These are phyloP conservation scores for Fraxinus velutina DNA, from an alignment of 305 asterid species.

Conservation along the genomic window DNA sequence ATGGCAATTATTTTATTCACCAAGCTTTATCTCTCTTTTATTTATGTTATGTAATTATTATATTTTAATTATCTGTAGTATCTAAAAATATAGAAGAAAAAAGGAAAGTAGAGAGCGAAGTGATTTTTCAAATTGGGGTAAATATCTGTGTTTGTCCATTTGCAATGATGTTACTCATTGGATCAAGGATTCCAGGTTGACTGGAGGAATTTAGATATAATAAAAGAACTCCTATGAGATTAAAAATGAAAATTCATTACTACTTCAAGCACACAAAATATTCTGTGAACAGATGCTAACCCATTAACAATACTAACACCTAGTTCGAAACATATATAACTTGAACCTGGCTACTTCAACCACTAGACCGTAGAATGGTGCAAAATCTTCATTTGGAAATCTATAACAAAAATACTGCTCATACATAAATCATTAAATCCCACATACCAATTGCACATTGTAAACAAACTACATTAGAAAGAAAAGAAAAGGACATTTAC, in stretches of 20 bases:
- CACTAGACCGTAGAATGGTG: neutral
- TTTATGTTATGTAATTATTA: neutral
- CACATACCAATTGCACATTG: neutral
- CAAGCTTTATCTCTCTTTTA: neutral
- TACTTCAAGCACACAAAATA: neutral
- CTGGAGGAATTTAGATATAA: neutral
- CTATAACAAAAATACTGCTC: neutral
- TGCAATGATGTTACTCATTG: neutral
- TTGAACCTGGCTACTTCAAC: neutral
- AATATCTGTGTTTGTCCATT: neutral
- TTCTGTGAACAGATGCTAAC: neutral
- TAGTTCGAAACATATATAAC: neutral
- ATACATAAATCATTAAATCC: neutral
- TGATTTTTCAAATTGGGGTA: neutral
- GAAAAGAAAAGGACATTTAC: slow-evolving; percentile 27
- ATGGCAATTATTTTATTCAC: neutral
- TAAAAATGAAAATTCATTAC: neutral
- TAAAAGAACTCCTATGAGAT: neutral
- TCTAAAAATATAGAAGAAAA: neutral
- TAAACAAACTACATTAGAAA: slow-evolving; percentile 12
- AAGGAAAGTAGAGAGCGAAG: neutral
- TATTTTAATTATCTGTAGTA: neutral
- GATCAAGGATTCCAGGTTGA: neutral
- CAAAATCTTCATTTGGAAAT: neutral
- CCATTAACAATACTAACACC: neutral